Percentiles rank a stretch among this genome's conserved stretches.
Conservation (phyloP, 2,329 filamentous ascomycete species). For the Penicillium sp. region DNA sequence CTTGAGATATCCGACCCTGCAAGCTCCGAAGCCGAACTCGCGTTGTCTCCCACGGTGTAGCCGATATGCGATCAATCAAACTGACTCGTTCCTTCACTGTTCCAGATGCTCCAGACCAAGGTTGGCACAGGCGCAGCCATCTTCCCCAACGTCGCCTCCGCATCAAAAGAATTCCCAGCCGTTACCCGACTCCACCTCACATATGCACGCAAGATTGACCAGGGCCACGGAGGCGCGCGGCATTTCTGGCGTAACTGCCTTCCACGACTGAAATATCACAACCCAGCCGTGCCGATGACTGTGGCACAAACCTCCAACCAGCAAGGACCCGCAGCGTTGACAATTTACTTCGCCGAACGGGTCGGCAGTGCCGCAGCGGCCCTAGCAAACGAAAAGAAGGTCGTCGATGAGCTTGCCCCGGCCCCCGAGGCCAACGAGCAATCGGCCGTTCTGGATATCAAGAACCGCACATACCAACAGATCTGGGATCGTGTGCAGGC, state of each 20-base stretch:
- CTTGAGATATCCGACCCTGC: slow-evolving; percentile 3
- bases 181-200: slow-evolving; percentile 39
- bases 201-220: slow-evolving; percentile 38
- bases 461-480: slow-evolving; percentile 31
- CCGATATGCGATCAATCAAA: neutral
- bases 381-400: slow-evolving; percentile 17
- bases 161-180: slow-evolving; percentile 30
- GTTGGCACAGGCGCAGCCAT: slow-evolving; percentile 74
- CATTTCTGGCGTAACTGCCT: slow-evolving; percentile 83
- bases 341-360: slow-evolving; percentile 36
- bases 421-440: slow-evolving; percentile 26
- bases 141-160: slow-evolving; percentile 47
- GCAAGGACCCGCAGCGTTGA: slow-evolving; percentile 32
- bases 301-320: slow-evolving; percentile 60
- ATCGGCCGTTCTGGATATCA: slow-evolving; percentile 32
- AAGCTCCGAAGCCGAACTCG: neutral
- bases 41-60: neutral
- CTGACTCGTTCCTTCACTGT: neutral
- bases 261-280: slow-evolving; percentile 85
- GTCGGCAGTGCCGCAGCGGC: slow-evolving; percentile 23
- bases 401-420: slow-evolving; percentile 30
- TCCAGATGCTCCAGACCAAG: slow-evolving; percentile 63
- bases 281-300: slow-evolving; percentile 74
- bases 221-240: slow-evolving; percentile 45
- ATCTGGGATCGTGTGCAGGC: slow-evolving; percentile 39